phyloP scores from a whole-genome alignment of 1,284 basidiomycete species.

The Apiotrichum sp. region DNA sequence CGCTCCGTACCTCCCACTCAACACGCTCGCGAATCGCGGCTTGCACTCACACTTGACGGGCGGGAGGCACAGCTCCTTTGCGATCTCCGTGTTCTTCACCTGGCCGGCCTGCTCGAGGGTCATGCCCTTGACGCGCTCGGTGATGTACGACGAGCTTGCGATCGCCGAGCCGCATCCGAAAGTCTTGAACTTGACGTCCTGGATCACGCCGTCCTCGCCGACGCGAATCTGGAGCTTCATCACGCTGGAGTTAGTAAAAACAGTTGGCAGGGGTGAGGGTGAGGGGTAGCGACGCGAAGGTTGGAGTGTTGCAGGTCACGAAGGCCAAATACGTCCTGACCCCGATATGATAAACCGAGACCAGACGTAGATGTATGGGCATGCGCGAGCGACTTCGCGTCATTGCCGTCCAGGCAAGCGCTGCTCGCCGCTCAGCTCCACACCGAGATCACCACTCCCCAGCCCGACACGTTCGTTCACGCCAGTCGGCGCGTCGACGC shows the following conservation, averaged over 20 bases:
- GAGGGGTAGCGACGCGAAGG: background rate
- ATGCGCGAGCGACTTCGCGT: no score
- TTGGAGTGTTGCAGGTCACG: no score
- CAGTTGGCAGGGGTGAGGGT: background rate
- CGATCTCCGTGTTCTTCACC: conserved; percentile 99
- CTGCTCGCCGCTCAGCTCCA: no score
- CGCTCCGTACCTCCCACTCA: no score
- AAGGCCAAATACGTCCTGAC: no score
- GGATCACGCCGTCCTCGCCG: conserved; percentile 82
- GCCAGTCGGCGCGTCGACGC: no score
- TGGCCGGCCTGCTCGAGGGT: conserved; percentile 87
- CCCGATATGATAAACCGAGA: no score
- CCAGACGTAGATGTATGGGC: no score
- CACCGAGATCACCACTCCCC: no score
- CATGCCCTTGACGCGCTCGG: conserved; percentile 93
- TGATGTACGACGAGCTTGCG: conserved; percentile 94
- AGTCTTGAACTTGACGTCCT: conserved; percentile 98
- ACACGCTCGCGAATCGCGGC: no score
- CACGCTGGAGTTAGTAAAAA: conserved; percentile 59
- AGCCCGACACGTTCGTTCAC: no score
- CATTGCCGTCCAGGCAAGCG: no score
- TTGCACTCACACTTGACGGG: conserved; percentile 85
- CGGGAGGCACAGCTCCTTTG: conserved; percentile 89
- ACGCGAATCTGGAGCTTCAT: conserved; percentile 99
- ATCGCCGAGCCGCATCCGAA: conserved; percentile 89